A percentile compares a stretch with the other conserved stretches of the same genome.
These are phyloP conservation scores for Jacaranda copaia DNA, from an alignment of 257 asterid species.

Conservation along the genomic window DNA sequence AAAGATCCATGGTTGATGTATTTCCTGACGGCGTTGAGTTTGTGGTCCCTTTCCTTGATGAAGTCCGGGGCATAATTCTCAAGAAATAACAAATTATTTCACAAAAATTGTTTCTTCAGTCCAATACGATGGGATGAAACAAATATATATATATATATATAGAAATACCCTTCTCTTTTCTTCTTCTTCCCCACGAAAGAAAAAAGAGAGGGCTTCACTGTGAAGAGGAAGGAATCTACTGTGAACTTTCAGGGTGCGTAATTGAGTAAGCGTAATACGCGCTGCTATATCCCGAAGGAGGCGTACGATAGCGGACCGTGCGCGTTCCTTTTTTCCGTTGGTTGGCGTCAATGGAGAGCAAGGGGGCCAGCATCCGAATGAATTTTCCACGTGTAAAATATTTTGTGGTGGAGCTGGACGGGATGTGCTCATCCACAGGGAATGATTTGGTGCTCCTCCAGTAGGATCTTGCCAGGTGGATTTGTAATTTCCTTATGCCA, in stretches of 20 bases:
- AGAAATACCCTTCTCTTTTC: not conserved
- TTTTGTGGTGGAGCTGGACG: not conserved
- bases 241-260: slow-evolving; percentile 2
- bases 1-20: slow-evolving; percentile 61
- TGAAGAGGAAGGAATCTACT: not conserved
- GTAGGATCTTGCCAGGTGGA: not conserved
- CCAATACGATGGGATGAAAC: not conserved
- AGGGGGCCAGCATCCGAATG: not conserved
- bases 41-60: slow-evolving; percentile 54
- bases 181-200: slow-evolving; percentile 5
- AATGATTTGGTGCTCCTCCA: not conserved
- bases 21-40: slow-evolving; percentile 53
- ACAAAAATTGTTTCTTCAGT: not conserved
- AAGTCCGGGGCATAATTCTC: slow-evolving; percentile 67
- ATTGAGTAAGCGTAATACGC: not conserved
- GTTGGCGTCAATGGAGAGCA: not conserved
- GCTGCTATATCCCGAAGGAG: not conserved
- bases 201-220: not conserved
- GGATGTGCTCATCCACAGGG: not conserved
- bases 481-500: not conserved
- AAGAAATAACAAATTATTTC: slow-evolving; percentile 11
- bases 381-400: not conserved
- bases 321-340: not conserved
- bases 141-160: not conserved
- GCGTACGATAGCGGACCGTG: slow-evolving; percentile 34